A percentile compares a stretch with the other conserved stretches of the same genome.
phyloP scores from a whole-genome alignment of 108 stramenopile genomes.

The Thalassiosira profunda region DNA sequence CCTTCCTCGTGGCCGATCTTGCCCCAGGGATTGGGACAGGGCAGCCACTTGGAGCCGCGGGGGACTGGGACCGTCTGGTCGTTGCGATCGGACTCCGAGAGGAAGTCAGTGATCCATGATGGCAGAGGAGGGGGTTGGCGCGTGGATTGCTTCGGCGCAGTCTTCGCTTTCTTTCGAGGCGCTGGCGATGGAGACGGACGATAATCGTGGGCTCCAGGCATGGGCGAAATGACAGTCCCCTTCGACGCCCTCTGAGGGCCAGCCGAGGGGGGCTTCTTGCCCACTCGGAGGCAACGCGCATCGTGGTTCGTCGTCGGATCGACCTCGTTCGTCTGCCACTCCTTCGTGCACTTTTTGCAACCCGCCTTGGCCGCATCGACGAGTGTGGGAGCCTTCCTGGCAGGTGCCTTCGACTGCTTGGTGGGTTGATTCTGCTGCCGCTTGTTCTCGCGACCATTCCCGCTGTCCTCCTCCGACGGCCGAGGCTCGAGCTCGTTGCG shows the following conservation, averaged over 20 bases:
- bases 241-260: background rate
- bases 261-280: background rate
- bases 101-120: constrained; percentile 29
- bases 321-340: constrained; percentile 23
- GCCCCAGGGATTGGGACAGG: constrained; percentile 79
- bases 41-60: constrained; percentile 51
- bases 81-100: constrained; percentile 8
- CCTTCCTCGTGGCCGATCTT: constrained; percentile 52
- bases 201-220: no score
- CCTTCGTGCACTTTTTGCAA: constrained; percentile 17
- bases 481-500: no score
- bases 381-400: background rate
- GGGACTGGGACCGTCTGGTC: constrained; percentile 18
- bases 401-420: background rate
- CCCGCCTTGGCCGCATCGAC: constrained; percentile 16
- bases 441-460: no score
- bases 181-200: background rate
- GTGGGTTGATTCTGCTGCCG: background rate
- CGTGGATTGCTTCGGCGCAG: background rate
- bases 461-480: no score
- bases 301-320: constrained; percentile 5
- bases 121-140: background rate
- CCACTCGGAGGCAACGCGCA: constrained; percentile 9
- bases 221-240: constrained; percentile 11
- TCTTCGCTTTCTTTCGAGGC: background rate